phyloP scores from a whole-genome alignment of 768 basidiomycete species.

The Boletus pseudopeckii region DNA sequence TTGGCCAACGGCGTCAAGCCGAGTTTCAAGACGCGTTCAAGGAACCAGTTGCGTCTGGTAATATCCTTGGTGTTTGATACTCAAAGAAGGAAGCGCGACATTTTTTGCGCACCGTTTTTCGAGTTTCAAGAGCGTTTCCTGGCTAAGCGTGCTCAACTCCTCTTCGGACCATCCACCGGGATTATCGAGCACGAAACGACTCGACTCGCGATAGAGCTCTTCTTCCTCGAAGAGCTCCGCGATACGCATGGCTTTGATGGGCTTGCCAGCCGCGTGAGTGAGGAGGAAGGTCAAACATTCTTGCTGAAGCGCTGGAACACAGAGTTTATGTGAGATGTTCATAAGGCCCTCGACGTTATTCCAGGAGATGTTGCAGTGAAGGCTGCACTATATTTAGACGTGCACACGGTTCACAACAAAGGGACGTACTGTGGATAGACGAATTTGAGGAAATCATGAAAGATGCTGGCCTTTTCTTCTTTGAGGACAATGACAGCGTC shows the following conservation, averaged over 20 bases:
- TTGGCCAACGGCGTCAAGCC: slow-evolving; percentile 84
- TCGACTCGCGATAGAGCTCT: slow-evolving; percentile 85
- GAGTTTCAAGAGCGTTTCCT: slow-evolving; percentile 81
- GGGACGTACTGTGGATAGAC: slow-evolving; percentile 83
- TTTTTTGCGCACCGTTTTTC: slow-evolving; percentile 65
- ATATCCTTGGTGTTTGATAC: background rate
- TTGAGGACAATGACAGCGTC: slow-evolving; percentile 88
- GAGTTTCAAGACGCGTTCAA: slow-evolving; percentile 90
- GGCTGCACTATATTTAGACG: slow-evolving; percentile 36
- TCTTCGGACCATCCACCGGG: slow-evolving; percentile 82
- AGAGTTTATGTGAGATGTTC: slow-evolving; percentile 88
- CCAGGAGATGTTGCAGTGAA: slow-evolving; percentile 93
- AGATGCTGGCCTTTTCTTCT: slow-evolving; percentile 85
- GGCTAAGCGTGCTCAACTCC: slow-evolving; percentile 76
- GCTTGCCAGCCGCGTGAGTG: slow-evolving; percentile 88
- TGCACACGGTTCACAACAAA: background rate
- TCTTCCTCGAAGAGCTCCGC: slow-evolving; percentile 90
- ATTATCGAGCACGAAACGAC: slow-evolving; percentile 89
- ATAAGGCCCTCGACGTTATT: slow-evolving; percentile 90
- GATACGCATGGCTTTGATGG: slow-evolving; percentile 90
- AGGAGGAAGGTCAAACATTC: slow-evolving; percentile 86
- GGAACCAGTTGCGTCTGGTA: slow-evolving; percentile 85
- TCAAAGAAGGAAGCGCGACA: background rate
- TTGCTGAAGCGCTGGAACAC: slow-evolving; percentile 74
- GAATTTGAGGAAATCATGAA: slow-evolving; percentile 92